These are phyloP conservation scores for Pseudocercospora musae DNA, from an alignment of 2,329 filamentous ascomycete genomes.

Conservation along the genomic window DNA sequence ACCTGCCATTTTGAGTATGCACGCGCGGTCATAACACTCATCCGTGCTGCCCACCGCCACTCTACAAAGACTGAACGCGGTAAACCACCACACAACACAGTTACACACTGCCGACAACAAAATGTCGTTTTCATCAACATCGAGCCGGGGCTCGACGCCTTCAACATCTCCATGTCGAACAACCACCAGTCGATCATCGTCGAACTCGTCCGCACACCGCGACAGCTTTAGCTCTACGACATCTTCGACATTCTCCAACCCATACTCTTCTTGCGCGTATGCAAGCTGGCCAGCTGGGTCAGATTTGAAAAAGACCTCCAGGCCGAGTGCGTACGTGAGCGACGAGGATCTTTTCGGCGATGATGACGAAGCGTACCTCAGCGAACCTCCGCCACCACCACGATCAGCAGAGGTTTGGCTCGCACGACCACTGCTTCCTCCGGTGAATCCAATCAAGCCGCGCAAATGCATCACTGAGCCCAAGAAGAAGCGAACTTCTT, in stretches of 20 bases:
- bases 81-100: neutral
- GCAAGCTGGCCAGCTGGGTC: conserved; percentile 19
- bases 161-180: conserved; percentile 16
- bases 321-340: conserved; percentile 36
- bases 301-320: conserved; percentile 19
- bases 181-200: conserved; percentile 17
- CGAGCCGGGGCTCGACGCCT: conserved; percentile 10
- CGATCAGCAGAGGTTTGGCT: conserved; percentile 35
- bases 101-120: neutral
- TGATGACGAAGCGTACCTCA: conserved; percentile 33
- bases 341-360: conserved; percentile 39
- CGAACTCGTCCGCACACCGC: conserved; percentile 13
- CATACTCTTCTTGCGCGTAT: conserved; percentile 22
- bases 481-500: conserved; percentile 23
- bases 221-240: conserved; percentile 13
- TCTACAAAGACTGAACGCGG: neutral
- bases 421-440: conserved; percentile 31
- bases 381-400: conserved; percentile 35
- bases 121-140: conserved; percentile 16
- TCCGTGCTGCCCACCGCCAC: conserved; percentile 10
- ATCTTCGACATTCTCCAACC: conserved; percentile 14
- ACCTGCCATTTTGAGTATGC: conserved; percentile 12
- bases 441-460: conserved; percentile 25
- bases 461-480: conserved; percentile 15
- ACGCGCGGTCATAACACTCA: conserved; percentile 11